Evolutionary conservation across 225 moss, liverwort and hornwort species (phyloP).

Genomic region (Asterella californica): DNA sequence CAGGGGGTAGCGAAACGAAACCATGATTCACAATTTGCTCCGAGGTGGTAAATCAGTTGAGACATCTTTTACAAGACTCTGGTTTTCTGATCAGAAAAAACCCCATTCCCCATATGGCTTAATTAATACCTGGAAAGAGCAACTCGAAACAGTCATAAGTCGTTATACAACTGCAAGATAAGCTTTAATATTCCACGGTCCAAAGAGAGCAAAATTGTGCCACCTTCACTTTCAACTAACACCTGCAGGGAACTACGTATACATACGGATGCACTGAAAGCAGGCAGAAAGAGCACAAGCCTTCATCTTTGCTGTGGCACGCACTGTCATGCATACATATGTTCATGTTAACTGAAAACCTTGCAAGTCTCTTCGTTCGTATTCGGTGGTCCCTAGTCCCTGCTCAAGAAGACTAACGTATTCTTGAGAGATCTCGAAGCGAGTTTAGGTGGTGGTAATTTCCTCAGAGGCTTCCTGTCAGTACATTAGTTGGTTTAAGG

Average conservation of each 20-base stretch:
- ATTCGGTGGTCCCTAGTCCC: not conserved
- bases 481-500: too few relatives aligned
- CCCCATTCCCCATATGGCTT: not conserved
- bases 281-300: not conserved
- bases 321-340: not conserved
- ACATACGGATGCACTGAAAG: constrained; percentile 5
- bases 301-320: not conserved
- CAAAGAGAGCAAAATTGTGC: not conserved
- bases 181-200: not conserved
- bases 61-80: too few relatives aligned
- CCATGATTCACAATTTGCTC: too few relatives aligned
- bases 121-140: not conserved
- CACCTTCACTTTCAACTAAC: not conserved
- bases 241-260: not conserved
- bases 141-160: not conserved
- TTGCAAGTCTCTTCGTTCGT: not conserved
- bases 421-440: too few relatives aligned
- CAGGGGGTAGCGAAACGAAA: too few relatives aligned
- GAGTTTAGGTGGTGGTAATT: too few relatives aligned
- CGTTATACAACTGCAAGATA: not conserved
- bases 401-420: not conserved
- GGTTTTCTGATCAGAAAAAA: not conserved
- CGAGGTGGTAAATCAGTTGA: too few relatives aligned
- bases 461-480: too few relatives aligned
- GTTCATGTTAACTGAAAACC: too few relatives aligned